A percentile compares a stretch with the other conserved stretches of the same genome.
These are phyloP conservation scores for Chaetomiaceae sp. DNA, from an alignment of 2,329 filamentous ascomycete genomes.

Conservation along the genomic window DNA sequence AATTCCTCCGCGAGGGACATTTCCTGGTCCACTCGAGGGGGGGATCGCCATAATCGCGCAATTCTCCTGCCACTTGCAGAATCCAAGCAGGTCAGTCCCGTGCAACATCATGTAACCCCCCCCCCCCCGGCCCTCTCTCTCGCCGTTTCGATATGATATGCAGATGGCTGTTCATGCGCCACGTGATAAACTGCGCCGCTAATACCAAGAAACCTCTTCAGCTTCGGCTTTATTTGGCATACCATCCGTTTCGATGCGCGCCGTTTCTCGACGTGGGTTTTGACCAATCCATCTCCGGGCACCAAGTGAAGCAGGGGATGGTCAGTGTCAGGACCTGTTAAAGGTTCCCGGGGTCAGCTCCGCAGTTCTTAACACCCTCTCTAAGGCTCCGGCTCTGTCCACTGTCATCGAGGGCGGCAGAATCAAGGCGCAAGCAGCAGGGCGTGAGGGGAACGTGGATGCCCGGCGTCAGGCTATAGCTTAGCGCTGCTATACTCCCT, in stretches of 20 bases:
- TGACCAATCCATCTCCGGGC: neutral
- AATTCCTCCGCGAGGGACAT: neutral
- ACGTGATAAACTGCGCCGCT: conserved; percentile 7
- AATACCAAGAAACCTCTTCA: conserved; percentile 4
- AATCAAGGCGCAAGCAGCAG: neutral
- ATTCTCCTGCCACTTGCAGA: conserved; percentile 8
- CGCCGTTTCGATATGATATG: conserved; percentile 20
- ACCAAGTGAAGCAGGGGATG: neutral
- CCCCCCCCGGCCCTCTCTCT: neutral
- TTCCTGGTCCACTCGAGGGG: conserved; percentile 6
- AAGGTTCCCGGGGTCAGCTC: conserved; percentile 6
- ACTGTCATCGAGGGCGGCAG: conserved; percentile 8
- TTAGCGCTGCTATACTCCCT: conserved; percentile 21
- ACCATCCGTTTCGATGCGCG: neutral
- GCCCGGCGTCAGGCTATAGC: conserved; percentile 20
- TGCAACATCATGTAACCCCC: no score
- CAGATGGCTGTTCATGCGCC: conserved; percentile 22
- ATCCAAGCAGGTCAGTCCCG: conserved; percentile 4
- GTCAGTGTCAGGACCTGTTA: neutral
- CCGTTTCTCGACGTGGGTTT: neutral
- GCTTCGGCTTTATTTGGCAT: neutral
- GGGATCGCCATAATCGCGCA: conserved; percentile 17
- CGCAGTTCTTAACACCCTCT: conserved; percentile 8
- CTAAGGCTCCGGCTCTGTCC: conserved; percentile 4
- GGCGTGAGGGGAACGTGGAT: conserved; percentile 19